Conservation (phyloP, 179 eudicot species). For the Actinidia chinensis region DNA sequence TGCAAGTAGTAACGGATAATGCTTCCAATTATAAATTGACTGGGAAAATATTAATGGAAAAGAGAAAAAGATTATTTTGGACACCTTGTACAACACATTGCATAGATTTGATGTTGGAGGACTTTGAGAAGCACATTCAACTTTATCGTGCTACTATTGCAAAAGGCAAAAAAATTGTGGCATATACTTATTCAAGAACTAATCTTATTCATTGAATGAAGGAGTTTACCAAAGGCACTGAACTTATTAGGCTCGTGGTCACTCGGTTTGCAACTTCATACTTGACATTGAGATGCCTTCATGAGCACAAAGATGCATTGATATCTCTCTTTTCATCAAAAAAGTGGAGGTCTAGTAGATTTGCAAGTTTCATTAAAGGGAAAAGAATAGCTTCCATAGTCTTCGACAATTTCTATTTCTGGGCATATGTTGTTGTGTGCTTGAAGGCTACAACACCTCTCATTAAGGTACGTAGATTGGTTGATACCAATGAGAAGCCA, state of each 20-base stretch:
- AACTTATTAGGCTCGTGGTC: slow-evolving; percentile 12
- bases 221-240: slow-evolving; percentile 11
- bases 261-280: slow-evolving; percentile 17
- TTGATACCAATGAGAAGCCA: neutral
- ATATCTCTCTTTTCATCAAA: slow-evolving; percentile 7
- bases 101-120: slow-evolving; percentile 26
- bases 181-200: slow-evolving; percentile 24
- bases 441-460: neutral
- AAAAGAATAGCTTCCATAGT: neutral
- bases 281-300: slow-evolving; percentile 20
- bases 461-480: slow-evolving; percentile 5
- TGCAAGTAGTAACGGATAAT: slow-evolving; percentile 28
- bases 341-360: slow-evolving; percentile 14
- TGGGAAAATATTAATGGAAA: slow-evolving; percentile 25
- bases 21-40: slow-evolving; percentile 23
- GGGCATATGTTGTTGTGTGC: neutral
- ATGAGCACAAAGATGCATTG: slow-evolving; percentile 2
- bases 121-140: slow-evolving; percentile 18
- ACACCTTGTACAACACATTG: slow-evolving; percentile 29
- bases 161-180: slow-evolving; percentile 3
- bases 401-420: neutral
- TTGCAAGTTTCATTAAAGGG: neutral
- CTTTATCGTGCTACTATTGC: slow-evolving; percentile 13
- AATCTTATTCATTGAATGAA: slow-evolving; percentile 8
- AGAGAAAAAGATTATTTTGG: slow-evolving; percentile 18